phyloP scores from a whole-genome alignment of 331 rosid genomes.

The Quercus phellos region DNA sequence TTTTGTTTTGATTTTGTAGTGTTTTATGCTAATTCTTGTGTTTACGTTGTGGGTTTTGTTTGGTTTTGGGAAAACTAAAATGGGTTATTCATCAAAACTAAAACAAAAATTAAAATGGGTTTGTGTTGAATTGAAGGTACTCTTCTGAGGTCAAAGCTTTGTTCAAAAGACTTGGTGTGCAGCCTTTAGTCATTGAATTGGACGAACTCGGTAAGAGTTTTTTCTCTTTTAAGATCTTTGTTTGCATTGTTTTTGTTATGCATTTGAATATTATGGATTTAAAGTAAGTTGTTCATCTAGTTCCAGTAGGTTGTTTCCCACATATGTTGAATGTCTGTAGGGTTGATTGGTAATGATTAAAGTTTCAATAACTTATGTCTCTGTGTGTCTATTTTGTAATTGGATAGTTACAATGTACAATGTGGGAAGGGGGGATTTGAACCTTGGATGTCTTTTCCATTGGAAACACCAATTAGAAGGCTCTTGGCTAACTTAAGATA shows the following conservation, averaged over 20 bases:
- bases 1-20: not conserved
- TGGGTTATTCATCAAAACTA: not conserved
- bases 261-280: no score
- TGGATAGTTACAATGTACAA: not conserved
- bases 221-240: not conserved
- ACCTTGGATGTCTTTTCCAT: no score
- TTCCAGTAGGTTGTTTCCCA: no score
- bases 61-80: conserved; percentile 1
- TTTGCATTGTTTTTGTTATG: not conserved
- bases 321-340: not conserved
- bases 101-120: not conserved
- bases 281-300: no score
- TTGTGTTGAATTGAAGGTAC: conserved; percentile 41
- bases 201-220: conserved; percentile 68
- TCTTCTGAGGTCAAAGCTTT: conserved; percentile 81
- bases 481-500: no score
- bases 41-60: not conserved
- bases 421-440: no score
- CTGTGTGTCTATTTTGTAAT: not conserved
- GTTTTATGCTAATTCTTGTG: not conserved
- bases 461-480: no score
- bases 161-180: conserved; percentile 65
- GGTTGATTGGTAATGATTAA: not conserved
- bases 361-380: no score
- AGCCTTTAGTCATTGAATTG: conserved; percentile 78